Evolutionary conservation across 2,329 filamentous ascomycete species (phyloP).

Genomic region (Alternaria infectoria): DNA sequence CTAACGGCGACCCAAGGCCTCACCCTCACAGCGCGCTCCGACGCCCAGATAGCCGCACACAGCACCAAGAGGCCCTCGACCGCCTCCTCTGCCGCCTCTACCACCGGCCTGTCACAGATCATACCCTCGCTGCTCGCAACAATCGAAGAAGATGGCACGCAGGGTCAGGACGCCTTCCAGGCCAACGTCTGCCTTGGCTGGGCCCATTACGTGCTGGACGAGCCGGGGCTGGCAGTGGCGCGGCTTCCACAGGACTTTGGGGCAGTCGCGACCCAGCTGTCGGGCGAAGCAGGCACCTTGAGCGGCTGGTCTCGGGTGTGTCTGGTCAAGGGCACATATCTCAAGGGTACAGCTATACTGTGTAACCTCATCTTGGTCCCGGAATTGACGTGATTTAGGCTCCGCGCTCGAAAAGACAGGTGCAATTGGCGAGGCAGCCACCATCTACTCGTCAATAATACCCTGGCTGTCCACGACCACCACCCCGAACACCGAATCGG

Average conservation of each 20-base stretch:
- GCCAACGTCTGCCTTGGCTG: constrained; percentile 83
- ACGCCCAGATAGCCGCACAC: constrained; percentile 55
- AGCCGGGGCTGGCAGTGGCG: constrained; percentile 67
- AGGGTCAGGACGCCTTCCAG: constrained; percentile 69
- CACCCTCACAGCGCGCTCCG: constrained; percentile 55
- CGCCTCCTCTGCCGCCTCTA: constrained; percentile 47
- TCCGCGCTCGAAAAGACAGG: constrained; percentile 54
- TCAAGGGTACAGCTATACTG: constrained; percentile 65
- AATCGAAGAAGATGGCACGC: constrained; percentile 48
- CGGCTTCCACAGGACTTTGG: constrained; percentile 69
- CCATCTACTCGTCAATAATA: constrained; percentile 70
- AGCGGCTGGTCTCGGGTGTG: constrained; percentile 84
- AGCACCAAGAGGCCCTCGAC: constrained; percentile 51
- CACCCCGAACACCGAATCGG: constrained; percentile 55
- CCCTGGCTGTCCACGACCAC: constrained; percentile 65
- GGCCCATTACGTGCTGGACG: constrained; percentile 79
- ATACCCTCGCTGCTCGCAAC: constrained; percentile 51
- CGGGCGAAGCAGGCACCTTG: constrained; percentile 48
- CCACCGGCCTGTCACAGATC: constrained; percentile 37
- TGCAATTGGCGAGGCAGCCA: constrained; percentile 63
- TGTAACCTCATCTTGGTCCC: neutral
- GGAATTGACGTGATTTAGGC: constrained; percentile 42
- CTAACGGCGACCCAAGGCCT: constrained; percentile 48
- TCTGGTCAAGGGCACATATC: constrained; percentile 77
- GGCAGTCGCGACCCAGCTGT: constrained; percentile 29